Evolutionary conservation across 2,329 filamentous ascomycete species (phyloP).

Genomic region (Phyllosticta capitalensis): DNA sequence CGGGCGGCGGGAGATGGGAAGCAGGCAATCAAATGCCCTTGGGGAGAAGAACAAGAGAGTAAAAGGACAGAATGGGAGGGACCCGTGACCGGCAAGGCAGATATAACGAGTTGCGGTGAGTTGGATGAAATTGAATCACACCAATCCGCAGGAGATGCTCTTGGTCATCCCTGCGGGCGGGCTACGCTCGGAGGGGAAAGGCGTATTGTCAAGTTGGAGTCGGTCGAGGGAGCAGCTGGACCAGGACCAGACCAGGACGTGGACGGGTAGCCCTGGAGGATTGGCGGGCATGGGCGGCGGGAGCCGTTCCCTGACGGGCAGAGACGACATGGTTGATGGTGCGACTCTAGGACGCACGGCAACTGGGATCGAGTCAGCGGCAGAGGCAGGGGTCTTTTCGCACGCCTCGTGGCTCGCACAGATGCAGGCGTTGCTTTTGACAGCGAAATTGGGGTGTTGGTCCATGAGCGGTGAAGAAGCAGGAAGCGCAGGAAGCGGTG

Average conservation of each 20-base stretch:
- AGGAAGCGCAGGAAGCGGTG: no score
- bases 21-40: not conserved
- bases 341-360: slow-evolving; percentile 4
- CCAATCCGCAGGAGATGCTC: slow-evolving; percentile 9
- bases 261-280: slow-evolving; percentile 10
- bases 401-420: not conserved
- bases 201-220: slow-evolving; percentile 1
- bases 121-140: slow-evolving; percentile 12
- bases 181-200: slow-evolving; percentile 9
- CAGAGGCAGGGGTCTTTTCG: not conserved
- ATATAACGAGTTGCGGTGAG: slow-evolving; percentile 13
- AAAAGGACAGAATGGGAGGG: not conserved
- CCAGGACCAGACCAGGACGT: slow-evolving; percentile 1
- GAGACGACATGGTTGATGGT: slow-evolving; percentile 8
- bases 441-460: not conserved
- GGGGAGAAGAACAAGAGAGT: not conserved
- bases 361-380: slow-evolving; percentile 9
- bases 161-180: slow-evolving; percentile 9
- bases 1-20: not conserved
- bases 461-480: slow-evolving; percentile 10
- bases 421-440: not conserved
- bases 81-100: slow-evolving; percentile 7
- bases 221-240: not conserved
- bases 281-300: slow-evolving; percentile 10
- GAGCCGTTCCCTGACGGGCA: slow-evolving; percentile 9